Evolutionary conservation across 1,284 basidiomycete genomes (phyloP).

Genomic region (Ganoderma meredithae): DNA sequence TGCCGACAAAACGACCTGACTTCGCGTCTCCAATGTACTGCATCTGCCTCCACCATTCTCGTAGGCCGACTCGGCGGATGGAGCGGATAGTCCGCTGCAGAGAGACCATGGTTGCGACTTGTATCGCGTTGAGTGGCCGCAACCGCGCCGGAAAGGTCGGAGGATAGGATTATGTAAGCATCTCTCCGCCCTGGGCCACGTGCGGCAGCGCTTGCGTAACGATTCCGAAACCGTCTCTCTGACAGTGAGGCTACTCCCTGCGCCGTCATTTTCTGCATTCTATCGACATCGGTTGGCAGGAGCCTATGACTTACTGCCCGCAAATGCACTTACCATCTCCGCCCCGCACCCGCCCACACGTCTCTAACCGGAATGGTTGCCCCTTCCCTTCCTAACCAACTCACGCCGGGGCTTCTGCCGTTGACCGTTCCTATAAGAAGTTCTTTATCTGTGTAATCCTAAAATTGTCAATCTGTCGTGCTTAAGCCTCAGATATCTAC

Average conservation of each 20-base stretch:
- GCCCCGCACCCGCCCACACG: background rate
- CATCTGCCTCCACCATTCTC: conserved; percentile 86
- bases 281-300: background rate
- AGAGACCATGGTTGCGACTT: conserved; percentile 51
- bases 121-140: conserved; percentile 9
- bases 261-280: background rate
- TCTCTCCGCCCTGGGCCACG: background rate
- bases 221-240: too few relatives aligned
- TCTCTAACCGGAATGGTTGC: background rate
- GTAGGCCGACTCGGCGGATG: conserved; percentile 76
- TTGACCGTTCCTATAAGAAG: background rate
- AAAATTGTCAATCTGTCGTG: background rate
- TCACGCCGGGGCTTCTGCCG: background rate
- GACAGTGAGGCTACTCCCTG: background rate
- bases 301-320: background rate
- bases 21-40: conserved; percentile 95
- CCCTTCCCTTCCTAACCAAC: background rate
- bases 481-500: background rate
- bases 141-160: background rate
- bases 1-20: conserved; percentile 79
- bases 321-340: background rate
- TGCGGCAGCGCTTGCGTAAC: background rate
- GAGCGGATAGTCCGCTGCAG: conserved; percentile 79
- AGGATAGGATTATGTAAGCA: background rate
- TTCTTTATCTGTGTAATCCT: background rate